Evolutionary conservation across 139 green algal species (phyloP).

Genomic region (Chlorella sorokiniana): DNA sequence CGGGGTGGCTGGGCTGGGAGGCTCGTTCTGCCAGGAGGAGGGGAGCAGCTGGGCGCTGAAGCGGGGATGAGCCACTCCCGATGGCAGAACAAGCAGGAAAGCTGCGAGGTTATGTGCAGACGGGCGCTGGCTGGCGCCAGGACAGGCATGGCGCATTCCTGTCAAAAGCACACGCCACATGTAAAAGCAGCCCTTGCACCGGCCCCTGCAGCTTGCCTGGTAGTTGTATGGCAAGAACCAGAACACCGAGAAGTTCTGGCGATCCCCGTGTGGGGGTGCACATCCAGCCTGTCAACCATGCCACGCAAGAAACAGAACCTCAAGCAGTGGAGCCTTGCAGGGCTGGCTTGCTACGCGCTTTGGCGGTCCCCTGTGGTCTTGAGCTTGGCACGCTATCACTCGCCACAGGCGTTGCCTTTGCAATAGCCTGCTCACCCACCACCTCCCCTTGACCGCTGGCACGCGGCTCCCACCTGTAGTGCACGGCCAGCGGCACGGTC

Average conservation of each 20-base stretch:
- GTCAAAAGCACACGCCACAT: too few species aligned
- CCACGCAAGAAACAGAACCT: background rate
- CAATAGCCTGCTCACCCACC: background rate
- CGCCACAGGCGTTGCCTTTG: background rate
- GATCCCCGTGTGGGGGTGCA: slow-evolving; percentile 5
- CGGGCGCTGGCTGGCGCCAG: too few species aligned
- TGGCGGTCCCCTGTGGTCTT: too few species aligned
- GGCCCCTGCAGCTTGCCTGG: slow-evolving; percentile 9
- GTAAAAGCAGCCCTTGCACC: too few species aligned
- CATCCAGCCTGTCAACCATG: background rate
- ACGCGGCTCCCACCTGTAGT: background rate
- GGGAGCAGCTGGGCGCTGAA: background rate
- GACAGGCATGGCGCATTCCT: too few species aligned
- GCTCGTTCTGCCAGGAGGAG: background rate
- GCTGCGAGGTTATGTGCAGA: too few species aligned
- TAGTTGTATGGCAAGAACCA: slow-evolving; percentile 18
- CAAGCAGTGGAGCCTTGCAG: background rate
- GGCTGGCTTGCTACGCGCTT: too few species aligned
- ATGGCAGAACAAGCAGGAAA: background rate
- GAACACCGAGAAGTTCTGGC: background rate
- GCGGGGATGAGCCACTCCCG: too few species aligned
- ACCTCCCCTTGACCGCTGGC: background rate
- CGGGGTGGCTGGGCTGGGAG: background rate
- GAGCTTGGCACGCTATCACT: too few species aligned
- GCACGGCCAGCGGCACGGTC: slow-evolving; percentile 13